Conservation (phyloP, 345 rosid genomes). For the Odontarrhena argentea region DNA sequence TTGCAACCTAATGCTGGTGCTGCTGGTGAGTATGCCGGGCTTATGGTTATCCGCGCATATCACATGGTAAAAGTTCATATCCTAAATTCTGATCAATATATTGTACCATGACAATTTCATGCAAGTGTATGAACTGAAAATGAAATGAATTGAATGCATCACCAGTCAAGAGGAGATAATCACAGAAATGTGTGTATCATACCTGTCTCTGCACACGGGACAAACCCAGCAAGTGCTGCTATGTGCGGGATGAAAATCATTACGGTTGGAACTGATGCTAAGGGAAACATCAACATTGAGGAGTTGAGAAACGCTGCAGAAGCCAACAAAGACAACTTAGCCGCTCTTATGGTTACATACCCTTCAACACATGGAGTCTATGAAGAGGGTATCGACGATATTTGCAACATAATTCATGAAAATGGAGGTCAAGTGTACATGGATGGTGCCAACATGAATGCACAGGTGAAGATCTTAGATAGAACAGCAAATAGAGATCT, state of each 20-base stretch:
- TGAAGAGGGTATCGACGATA: conserved; percentile 96
- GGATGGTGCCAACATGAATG: conserved; percentile 99
- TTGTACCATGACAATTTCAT: background rate
- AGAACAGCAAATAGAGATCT: conserved; percentile 85
- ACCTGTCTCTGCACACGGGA: conserved; percentile 98
- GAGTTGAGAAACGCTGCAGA: conserved; percentile 92
- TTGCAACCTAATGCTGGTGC: conserved; percentile 99
- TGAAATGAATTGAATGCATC: conserved; percentile 33
- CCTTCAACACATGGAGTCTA: conserved; percentile 98
- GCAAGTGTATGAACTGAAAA: conserved; percentile 18
- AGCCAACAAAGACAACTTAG: conserved; percentile 80
- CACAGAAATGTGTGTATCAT: conserved; percentile 97
- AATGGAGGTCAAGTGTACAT: conserved; percentile 99
- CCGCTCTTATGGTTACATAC: conserved; percentile 96
- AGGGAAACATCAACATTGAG: conserved; percentile 94
- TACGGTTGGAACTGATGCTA: conserved; percentile 91
- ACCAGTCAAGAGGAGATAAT: conserved; percentile 92
- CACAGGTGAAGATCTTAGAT: conserved; percentile 87
- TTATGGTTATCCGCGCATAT: conserved; percentile 98
- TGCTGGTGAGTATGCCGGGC: conserved; percentile 98
- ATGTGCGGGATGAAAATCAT: conserved; percentile 99
- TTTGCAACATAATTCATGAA: conserved; percentile 88
- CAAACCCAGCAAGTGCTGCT: conserved; percentile 99
- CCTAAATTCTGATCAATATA: background rate
- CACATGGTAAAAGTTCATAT: conserved; percentile 61